phyloP scores from a whole-genome alignment of 31 red algal species.

The Odonthalia washingtoniensis region DNA sequence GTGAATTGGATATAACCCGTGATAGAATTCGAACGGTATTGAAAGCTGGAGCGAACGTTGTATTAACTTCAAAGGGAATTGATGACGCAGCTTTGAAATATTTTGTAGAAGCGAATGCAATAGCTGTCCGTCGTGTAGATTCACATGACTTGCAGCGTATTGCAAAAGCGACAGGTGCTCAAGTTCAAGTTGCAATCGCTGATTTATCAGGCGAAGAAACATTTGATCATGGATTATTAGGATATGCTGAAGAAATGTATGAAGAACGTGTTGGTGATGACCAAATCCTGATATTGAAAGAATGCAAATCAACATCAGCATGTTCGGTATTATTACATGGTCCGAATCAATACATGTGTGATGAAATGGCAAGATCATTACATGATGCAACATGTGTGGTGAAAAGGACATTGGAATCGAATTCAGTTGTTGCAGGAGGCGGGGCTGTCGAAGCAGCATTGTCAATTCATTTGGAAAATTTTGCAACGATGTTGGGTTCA shows the following conservation, averaged over 20 bases:
- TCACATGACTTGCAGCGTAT: slow-evolving; percentile 89
- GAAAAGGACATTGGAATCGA: slow-evolving; percentile 90
- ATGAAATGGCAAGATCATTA: slow-evolving; percentile 96
- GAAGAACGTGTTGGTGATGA: slow-evolving; percentile 93
- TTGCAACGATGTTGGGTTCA: slow-evolving; percentile 85
- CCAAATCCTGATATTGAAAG: slow-evolving; percentile 73
- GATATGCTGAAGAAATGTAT: slow-evolving; percentile 87
- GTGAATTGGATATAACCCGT: slow-evolving; percentile 93
- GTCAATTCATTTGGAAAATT: slow-evolving; percentile 94
- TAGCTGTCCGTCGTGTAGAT: slow-evolving; percentile 86
- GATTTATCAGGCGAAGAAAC: slow-evolving; percentile 93
- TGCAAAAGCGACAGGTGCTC: slow-evolving; percentile 92
- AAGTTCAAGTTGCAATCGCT: slow-evolving; percentile 81
- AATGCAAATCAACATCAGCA: slow-evolving; percentile 75
- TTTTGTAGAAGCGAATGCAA: slow-evolving; percentile 90
- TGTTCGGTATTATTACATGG: slow-evolving; percentile 92
- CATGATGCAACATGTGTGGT: slow-evolving; percentile 93
- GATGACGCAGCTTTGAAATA: slow-evolving; percentile 99
- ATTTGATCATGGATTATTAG: slow-evolving; percentile 87
- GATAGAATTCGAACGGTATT: slow-evolving; percentile 84
- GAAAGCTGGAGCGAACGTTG: slow-evolving; percentile 93
- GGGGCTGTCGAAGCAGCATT: slow-evolving; percentile 94
- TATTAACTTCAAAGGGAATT: slow-evolving; percentile 96
- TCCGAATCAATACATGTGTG: slow-evolving; percentile 97
- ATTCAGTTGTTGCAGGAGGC: slow-evolving; percentile 89